Evolutionary conservation across 2,329 filamentous ascomycete species (phyloP), one percentile per base, ranked within the genome.

Genomic region (Trichophyton benhamiae): DNA sequence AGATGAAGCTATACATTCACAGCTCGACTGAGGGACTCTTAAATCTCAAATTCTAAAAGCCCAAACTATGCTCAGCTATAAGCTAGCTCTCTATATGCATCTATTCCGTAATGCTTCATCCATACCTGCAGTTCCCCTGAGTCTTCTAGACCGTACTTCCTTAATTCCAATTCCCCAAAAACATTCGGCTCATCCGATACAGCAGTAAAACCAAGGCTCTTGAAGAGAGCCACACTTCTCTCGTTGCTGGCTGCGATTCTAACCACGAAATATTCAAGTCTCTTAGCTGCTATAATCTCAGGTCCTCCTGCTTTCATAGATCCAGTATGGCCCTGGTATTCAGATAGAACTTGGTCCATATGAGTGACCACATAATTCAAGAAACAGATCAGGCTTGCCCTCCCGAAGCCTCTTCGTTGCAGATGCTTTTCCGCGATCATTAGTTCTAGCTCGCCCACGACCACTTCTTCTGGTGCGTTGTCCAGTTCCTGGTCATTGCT

Each of bases 401-500:
- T 77, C 0, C 89, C 91, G 5, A 84, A 76, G 0, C 90, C 90
- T 6, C 78, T 76, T 0, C 86, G 78, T 25, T 86, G 83, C 33
- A 83, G 75, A 0, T 72, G 69, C 3, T 74, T 74, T 1, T 77
- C 75, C 0, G 90, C 90, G 64, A 96, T 85, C 91, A 96, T 95
- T 65, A 96, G 82, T 72, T 95, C 89, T 5, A 96, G 74, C 70
- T 95, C 91, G 25, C 88, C 91, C 2, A 87, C 73, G 8, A 79
- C 66, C 27, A 69, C 55, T 58, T 60, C 48, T 20, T 30, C 27
- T 0, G 70, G 69, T 0, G 70, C 69, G 0, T 72, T 60, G 25
- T 66, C 64, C 17, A 65, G 62, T 42, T 49, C 59, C 25, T 69
- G 67, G 42, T 66, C 64, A 38, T 67, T 61, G 25, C 73, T 74